These are phyloP conservation scores for Leucosporidium scottii DNA, from an alignment of 768 basidiomycete genomes.

Conservation along the genomic window DNA sequence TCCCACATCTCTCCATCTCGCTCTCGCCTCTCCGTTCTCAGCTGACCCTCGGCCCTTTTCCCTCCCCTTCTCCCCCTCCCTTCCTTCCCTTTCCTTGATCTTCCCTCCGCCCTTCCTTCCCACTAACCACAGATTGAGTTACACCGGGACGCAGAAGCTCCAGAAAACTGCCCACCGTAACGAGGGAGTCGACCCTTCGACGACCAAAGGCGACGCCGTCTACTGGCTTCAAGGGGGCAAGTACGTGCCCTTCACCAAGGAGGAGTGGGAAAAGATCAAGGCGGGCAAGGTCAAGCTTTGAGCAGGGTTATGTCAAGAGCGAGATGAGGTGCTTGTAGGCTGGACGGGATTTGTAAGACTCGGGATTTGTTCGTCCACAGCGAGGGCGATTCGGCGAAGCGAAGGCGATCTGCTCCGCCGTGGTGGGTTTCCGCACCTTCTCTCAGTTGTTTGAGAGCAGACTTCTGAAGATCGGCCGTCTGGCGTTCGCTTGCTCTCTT, in stretches of 20 bases:
- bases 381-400: no score
- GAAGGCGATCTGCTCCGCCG: no score
- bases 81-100: background rate
- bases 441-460: no score
- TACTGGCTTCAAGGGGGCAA: constrained; percentile 16
- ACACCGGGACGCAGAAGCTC: constrained; percentile 22
- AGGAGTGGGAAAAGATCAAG: constrained; percentile 16
- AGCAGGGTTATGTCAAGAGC: background rate
- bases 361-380: no score
- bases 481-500: no score
- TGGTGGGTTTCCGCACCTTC: no score
- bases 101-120: background rate
- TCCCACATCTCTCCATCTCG: background rate
- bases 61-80: no score
- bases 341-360: no score
- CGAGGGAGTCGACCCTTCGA: constrained; percentile 20
- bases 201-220: constrained; percentile 1
- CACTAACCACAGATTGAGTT: background rate
- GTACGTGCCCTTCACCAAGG: constrained; percentile 15
- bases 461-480: no score
- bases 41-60: no score
- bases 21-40: no score
- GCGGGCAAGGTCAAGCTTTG: constrained; percentile 16
- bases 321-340: background rate
- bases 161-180: constrained; percentile 20